Base-by-base conservation (phyloP, 139 green algal genomes). In the Closterium sp. region DNA sequence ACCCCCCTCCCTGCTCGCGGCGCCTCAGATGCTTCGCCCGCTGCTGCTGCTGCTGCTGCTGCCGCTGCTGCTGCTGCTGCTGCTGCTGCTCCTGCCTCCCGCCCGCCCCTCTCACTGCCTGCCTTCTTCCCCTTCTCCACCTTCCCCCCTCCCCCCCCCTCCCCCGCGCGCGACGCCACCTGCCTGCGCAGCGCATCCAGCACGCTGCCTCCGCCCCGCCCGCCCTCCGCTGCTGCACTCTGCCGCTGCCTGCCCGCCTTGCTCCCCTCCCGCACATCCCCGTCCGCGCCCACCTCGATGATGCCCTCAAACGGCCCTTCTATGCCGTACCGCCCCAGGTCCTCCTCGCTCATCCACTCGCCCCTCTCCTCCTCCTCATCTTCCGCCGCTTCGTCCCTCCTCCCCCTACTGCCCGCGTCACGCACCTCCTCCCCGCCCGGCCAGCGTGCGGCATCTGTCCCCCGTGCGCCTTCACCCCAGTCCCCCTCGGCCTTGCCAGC, bases 241-340 rank as follows among this genome's bases (percentile, higher is more conserved):
- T 92, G 55, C 55, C 1, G 55, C 55, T 19, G 55, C 55, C 55
- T 76, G 55, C 55, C 55, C 55, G 55, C 55, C 55, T 1, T 32
- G 28, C 30, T 33, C 33, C 28, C 34, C 84, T 34, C 88, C 88
- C n/a, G 30, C 23, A 2, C 88, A 87, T 85, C 89, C 34, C 92
- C 89, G 19, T 93, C 87, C 2, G 87, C 84, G 36, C 93, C 90
- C 35, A 91, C 76, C 25, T 93, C 87, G 21, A 92, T 93, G 34
- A 92, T 91, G n/a, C 90, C 90, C 36, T 93, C 90, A 92, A 92
- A 91, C 34, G 31, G 85, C 1, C 10, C 30, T 25, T 91, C 88
- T 76, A 32, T 55, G 31, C 33, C 88, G 32, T 87, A 38, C 31
- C 87, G 87, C 30, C 25, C 90, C 87, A 25, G 23, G 87, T 93